These are phyloP conservation scores for Mycena indigotica DNA, from an alignment of 768 basidiomycete genomes.

Conservation along the genomic window DNA sequence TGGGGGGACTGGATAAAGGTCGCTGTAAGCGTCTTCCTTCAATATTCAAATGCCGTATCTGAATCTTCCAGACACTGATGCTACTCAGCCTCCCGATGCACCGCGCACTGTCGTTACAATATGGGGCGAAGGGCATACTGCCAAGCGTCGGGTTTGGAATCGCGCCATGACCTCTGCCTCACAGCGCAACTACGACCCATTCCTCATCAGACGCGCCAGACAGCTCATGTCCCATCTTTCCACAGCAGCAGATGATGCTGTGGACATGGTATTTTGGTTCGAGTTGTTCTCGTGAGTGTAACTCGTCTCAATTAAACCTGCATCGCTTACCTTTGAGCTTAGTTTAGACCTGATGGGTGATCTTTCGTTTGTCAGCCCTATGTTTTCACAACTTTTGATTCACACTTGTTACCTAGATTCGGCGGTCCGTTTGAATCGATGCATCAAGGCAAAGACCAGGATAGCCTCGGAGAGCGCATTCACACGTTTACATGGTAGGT, in stretches of 20 bases:
- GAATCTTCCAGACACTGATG: not conserved
- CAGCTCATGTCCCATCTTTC: slow-evolving; percentile 28
- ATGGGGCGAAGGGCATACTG: slow-evolving; percentile 24
- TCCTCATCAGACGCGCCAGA: slow-evolving; percentile 21
- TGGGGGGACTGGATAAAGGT: slow-evolving; percentile 15
- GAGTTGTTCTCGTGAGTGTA: slow-evolving; percentile 30
- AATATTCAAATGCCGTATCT: not conserved
- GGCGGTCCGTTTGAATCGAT: slow-evolving; percentile 15
- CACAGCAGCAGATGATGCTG: not conserved
- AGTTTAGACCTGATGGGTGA: slow-evolving; percentile 22
- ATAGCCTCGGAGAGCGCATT: slow-evolving; percentile 4
- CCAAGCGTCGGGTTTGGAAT: slow-evolving; percentile 32
- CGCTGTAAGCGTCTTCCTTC: slow-evolving; percentile 10
- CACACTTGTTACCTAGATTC: slow-evolving; percentile 8
- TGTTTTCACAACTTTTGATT: not conserved
- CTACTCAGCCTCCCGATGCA: not conserved
- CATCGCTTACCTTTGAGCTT: too few species aligned
- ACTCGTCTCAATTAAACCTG: not conserved
- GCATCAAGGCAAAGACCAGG: slow-evolving; percentile 3
- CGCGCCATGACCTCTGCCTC: slow-evolving; percentile 29
- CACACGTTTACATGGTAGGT: slow-evolving; percentile 6
- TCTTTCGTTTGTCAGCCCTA: slow-evolving; percentile 5
- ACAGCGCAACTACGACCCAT: slow-evolving; percentile 28
- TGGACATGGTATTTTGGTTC: slow-evolving; percentile 27
- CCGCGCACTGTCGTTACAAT: not conserved